These are phyloP conservation scores for Backusella tuberculispora DNA, from an alignment of 192 early-diverging fungal species.

Conservation along the genomic window DNA sequence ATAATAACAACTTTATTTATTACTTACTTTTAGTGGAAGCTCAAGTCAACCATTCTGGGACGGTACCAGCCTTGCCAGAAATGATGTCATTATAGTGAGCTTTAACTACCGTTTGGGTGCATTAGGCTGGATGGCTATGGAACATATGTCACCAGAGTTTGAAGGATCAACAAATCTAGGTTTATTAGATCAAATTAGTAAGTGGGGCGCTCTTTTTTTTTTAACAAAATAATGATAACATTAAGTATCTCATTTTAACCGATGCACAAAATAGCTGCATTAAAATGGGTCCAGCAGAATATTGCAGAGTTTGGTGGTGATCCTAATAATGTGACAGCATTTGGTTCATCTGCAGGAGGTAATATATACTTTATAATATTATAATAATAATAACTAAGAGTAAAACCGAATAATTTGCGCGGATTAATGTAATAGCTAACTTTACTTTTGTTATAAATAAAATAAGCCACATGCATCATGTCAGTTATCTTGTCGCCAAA, in stretches of 20 bases:
- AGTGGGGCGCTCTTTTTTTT: not conserved
- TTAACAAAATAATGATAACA: not conserved
- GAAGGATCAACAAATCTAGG: slow-evolving; percentile 29
- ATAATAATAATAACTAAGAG: not conserved
- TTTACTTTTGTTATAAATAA: not conserved
- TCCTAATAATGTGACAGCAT: slow-evolving; percentile 55
- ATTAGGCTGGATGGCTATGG: slow-evolving; percentile 48
- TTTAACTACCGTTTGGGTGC: slow-evolving; percentile 65
- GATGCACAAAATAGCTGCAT: slow-evolving; percentile 33
- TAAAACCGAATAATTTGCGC: not conserved
- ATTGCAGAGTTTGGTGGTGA: slow-evolving; percentile 71
- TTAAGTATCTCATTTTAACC: not conserved
- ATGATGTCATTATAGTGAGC: slow-evolving; percentile 44
- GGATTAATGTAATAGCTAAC: not conserved
- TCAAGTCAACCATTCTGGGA: slow-evolving; percentile 44
- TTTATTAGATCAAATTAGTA: slow-evolving; percentile 37
- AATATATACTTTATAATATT: slow-evolving; percentile 7
- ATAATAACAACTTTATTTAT: not conserved
- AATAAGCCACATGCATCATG: slow-evolving; percentile 41
- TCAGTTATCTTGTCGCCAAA: slow-evolving; percentile 45
- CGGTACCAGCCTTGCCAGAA: slow-evolving; percentile 36
- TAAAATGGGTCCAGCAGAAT: slow-evolving; percentile 64
- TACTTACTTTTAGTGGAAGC: slow-evolving; percentile 38
- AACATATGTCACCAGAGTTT: slow-evolving; percentile 24
- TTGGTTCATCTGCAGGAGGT: slow-evolving; percentile 64